Base-by-base conservation (phyloP, 768 basidiomycete species). In the Phylloporus scabripes region DNA sequence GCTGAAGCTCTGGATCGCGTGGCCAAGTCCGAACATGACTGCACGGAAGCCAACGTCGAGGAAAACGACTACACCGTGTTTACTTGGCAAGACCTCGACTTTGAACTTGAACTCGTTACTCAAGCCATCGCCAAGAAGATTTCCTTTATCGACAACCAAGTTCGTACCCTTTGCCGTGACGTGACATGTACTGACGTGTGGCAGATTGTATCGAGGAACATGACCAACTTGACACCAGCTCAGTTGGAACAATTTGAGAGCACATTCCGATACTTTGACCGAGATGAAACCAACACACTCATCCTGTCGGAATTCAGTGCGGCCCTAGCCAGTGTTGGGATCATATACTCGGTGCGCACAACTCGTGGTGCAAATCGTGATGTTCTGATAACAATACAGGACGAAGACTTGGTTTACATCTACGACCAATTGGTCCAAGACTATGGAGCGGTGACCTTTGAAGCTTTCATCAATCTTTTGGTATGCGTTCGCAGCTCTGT, bases 201-300 rank as follows among this genome's bases (percentile, higher is more conserved):
- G 29, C 57, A 98, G 92, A 90, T 96, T 58, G 88, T 97, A 1
- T 93, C 96, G 11, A 79, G 92, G 39, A 92, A 90, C 58, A 85
- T 91, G 80, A 88, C 92, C 21, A 96, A 97, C 63, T 70, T 99
- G 54, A 95, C 95, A 0, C 93, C 96, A 0, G 93, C 92, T 12
- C 92, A 93, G 62, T 75, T 98, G 20, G 95, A 98, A 63, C 93
- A 97, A 62, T 95, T 96, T 57, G 95, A 98, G 67, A 82, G 85
- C 63, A 95, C 93, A 1, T 98, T 99, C 82, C 82, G 94, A 45
- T 94, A 97, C 70, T 99, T 99, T 60, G 95, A 97, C 68, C 82
- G 82, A 53, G 93, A 97, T 57, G 87, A 90, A 59, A 83, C 86
- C 33, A 96, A 97, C 63, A 92, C 91, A 0, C 78, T 98, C 33